phyloP scores from a whole-genome alignment of 495 filamentous ascomycete genomes.

The Parmelia sp. region DNA sequence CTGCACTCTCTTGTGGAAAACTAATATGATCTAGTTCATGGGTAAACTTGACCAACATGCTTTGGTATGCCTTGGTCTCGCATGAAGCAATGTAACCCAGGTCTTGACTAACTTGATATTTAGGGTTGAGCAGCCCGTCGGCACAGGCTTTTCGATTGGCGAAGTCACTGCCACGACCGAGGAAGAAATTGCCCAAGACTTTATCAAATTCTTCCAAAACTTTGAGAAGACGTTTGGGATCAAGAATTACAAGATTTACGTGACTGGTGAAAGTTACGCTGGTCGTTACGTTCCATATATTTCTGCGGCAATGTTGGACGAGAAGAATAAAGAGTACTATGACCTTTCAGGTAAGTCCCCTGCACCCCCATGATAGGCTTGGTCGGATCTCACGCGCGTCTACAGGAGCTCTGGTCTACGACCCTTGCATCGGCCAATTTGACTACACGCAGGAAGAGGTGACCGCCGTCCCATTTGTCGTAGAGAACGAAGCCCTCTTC shows the following conservation, averaged over 20 bases:
- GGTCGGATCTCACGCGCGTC: conserved; percentile 9
- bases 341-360: conserved; percentile 37
- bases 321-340: conserved; percentile 43
- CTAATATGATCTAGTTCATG: conserved; percentile 34
- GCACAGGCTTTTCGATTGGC: conserved; percentile 51
- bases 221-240: conserved; percentile 55
- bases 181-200: conserved; percentile 52
- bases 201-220: conserved; percentile 58
- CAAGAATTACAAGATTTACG: conserved; percentile 54
- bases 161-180: conserved; percentile 47
- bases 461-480: conserved; percentile 42
- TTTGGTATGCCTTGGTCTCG: conserved; percentile 40
- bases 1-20: too few relatives aligned
- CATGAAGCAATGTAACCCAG: background rate
- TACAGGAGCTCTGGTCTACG: conserved; percentile 33
- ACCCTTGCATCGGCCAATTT: conserved; percentile 40
- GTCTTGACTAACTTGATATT: conserved; percentile 38
- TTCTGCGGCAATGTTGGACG: conserved; percentile 45
- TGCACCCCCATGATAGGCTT: conserved; percentile 15
- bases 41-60: conserved; percentile 59
- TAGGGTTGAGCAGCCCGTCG: conserved; percentile 51
- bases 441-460: conserved; percentile 35
- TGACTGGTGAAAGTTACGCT: conserved; percentile 57
- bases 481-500: conserved; percentile 47
- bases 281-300: conserved; percentile 52